Evolutionary conservation across 78 protist species (phyloP).

Genomic region (Cavenderia fasciculata): DNA sequence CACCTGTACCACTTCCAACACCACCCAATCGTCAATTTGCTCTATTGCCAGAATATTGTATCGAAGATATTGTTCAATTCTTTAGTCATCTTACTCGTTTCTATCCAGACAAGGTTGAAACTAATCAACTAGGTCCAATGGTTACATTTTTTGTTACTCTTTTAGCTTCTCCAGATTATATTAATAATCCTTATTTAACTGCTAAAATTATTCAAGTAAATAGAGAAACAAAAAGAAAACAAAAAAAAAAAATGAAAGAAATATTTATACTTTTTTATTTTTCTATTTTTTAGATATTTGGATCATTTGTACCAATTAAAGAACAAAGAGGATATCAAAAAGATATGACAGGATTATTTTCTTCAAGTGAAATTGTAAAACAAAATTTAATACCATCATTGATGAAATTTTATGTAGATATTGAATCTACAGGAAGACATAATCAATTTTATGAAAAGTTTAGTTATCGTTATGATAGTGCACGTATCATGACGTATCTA

Average conservation of each 20-base stretch:
- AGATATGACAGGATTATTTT: too few relatives aligned
- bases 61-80: conserved; percentile 79
- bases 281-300: conserved; percentile 4
- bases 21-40: conserved; percentile 55
- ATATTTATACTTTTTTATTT: background rate
- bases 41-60: conserved; percentile 74
- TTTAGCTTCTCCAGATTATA: conserved; percentile 58
- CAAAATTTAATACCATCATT: conserved; percentile 50
- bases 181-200: conserved; percentile 78
- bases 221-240: background rate
- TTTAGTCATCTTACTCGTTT: conserved; percentile 13
- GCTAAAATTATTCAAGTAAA: conserved; percentile 67
- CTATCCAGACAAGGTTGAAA: conserved; percentile 23
- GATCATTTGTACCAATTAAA: conserved; percentile 14
- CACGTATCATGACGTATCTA: conserved; percentile 48
- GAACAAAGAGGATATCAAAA: background rate
- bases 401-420: conserved; percentile 76
- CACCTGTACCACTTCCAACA: conserved; percentile 12
- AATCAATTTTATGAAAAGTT: conserved; percentile 82
- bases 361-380: conserved; percentile 9
- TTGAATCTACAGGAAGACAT: conserved; percentile 78
- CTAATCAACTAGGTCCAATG: conserved; percentile 24
- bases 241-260: too few relatives aligned
- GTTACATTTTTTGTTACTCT: conserved; percentile 68
- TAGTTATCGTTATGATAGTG: conserved; percentile 37